phyloP scores from a whole-genome alignment of 139 green algal genomes.

The Eudorina sp. region DNA sequence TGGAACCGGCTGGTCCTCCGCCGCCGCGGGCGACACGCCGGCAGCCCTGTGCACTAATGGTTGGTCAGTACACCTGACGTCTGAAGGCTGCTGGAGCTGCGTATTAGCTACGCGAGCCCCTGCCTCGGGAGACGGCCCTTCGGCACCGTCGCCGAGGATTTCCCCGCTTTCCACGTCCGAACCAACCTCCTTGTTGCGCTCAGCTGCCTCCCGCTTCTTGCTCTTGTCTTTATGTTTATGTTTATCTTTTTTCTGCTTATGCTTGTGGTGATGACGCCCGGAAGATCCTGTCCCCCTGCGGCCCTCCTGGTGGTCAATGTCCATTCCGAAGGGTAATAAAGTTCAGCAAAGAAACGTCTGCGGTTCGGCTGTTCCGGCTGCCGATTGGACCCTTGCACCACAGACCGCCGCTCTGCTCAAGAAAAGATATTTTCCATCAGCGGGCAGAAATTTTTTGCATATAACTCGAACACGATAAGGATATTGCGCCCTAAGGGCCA shows the following conservation, averaged over 20 bases:
- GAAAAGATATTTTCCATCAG: too few species aligned
- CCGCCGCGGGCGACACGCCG: constrained; percentile 17
- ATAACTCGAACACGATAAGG: too few species aligned
- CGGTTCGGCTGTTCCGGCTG: too few species aligned
- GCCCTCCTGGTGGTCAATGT: neutral
- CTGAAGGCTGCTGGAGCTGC: neutral
- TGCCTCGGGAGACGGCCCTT: neutral
- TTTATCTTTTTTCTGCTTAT: constrained; percentile 36
- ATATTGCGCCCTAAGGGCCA: too few species aligned
- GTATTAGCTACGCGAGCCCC: neutral
- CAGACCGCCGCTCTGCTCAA: too few species aligned
- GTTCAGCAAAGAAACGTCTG: too few species aligned
- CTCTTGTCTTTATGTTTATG: constrained; percentile 38
- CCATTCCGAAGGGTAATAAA: too few species aligned
- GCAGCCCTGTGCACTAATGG: constrained; percentile 44
- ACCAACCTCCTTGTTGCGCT: constrained; percentile 47
- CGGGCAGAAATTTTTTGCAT: too few species aligned
- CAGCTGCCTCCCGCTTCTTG: neutral
- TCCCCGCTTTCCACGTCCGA: constrained; percentile 50
- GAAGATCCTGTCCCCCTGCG: neutral
- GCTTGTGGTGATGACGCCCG: constrained; percentile 5
- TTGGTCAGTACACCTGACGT: neutral
- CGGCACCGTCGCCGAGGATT: constrained; percentile 21
- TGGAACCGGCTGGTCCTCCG: neutral
- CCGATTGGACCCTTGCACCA: too few species aligned